A percentile compares a stretch with the other conserved stretches of the same genome.
phyloP scores from a whole-genome alignment of 2,329 filamentous ascomycete genomes.

The Colletotrichum truncatum region DNA sequence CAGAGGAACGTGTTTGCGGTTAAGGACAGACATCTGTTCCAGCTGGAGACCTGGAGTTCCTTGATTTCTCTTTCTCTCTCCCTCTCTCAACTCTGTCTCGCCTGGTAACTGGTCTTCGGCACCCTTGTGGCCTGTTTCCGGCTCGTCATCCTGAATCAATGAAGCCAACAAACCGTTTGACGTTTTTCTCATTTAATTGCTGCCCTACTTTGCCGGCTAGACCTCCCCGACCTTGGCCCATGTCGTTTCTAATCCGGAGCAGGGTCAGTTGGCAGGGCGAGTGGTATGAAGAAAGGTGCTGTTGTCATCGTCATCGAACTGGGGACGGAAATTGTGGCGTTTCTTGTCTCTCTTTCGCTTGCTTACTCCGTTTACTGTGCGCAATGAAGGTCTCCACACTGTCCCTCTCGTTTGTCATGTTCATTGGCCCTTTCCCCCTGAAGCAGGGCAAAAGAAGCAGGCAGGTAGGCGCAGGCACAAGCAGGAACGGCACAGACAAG shows the following conservation, averaged over 20 bases:
- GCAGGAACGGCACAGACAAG: neutral
- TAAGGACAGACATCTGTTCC: neutral
- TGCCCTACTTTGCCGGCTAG: neutral
- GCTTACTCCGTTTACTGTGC: conserved; percentile 12
- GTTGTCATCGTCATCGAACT: conserved; percentile 27
- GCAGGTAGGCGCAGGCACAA: conserved; percentile 22
- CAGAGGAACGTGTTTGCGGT: conserved; percentile 20
- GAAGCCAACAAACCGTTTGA: conserved; percentile 13
- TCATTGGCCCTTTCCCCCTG: neutral
- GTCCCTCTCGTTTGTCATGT: no score
- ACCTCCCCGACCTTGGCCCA: neutral
- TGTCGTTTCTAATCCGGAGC: neutral
- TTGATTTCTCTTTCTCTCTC: neutral
- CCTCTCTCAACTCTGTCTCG: neutral
- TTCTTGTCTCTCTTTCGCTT: conserved; percentile 18
- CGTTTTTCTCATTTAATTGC: neutral
- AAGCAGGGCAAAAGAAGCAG: neutral
- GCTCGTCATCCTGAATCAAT: neutral
- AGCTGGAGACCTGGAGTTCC: neutral
- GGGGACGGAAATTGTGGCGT: conserved; percentile 30
- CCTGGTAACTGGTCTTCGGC: neutral
- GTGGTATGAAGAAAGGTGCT: neutral
- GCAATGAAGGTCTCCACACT: neutral
- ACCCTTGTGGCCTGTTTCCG: neutral
- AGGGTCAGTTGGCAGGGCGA: conserved; percentile 13